phyloP scores from a whole-genome alignment of 2,329 filamentous ascomycete species.

The Calonectria multiphialidica region DNA sequence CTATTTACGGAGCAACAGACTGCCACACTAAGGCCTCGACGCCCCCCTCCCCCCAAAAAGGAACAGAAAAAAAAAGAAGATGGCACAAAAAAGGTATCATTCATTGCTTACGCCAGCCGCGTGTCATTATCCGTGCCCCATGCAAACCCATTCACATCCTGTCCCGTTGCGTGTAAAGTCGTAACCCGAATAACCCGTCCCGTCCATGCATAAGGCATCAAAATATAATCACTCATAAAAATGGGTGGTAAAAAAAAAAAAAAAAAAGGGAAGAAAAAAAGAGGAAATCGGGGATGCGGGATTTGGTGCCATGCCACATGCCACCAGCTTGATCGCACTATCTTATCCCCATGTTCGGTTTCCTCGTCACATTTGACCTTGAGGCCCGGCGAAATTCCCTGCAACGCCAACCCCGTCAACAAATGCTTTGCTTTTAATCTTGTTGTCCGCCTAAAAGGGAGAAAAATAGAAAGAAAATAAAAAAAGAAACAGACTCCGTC shows the following conservation, averaged over 20 bases:
- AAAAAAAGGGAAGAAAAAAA: neutral
- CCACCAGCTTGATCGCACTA: neutral
- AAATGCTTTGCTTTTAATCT: slow-evolving; percentile 34
- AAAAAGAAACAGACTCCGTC: slow-evolving; percentile 9
- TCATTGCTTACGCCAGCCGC: slow-evolving; percentile 33
- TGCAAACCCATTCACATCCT: slow-evolving; percentile 8
- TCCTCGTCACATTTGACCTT: neutral
- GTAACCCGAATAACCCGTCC: slow-evolving; percentile 17
- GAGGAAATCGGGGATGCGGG: neutral
- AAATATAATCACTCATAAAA: neutral
- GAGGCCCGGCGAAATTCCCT: slow-evolving; percentile 12
- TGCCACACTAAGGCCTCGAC: neutral
- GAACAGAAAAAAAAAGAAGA: neutral
- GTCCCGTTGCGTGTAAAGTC: slow-evolving; percentile 15
- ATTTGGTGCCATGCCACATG: neutral
- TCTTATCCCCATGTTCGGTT: neutral
- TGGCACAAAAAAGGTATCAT: slow-evolving; percentile 33
- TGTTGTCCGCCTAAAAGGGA: slow-evolving; percentile 19
- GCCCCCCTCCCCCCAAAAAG: too few species aligned
- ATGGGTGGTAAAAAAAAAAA: neutral
- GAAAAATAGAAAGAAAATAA: slow-evolving; percentile 14
- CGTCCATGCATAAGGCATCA: neutral
- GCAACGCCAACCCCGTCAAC: slow-evolving; percentile 35
- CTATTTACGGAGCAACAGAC: neutral
- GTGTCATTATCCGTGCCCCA: slow-evolving; percentile 26